Percentiles rank a stretch among this genome's conserved stretches.
Evolutionary conservation across 805 yeast genomes (phyloP).

Genomic region (Hanseniaspora taiwanica): DNA sequence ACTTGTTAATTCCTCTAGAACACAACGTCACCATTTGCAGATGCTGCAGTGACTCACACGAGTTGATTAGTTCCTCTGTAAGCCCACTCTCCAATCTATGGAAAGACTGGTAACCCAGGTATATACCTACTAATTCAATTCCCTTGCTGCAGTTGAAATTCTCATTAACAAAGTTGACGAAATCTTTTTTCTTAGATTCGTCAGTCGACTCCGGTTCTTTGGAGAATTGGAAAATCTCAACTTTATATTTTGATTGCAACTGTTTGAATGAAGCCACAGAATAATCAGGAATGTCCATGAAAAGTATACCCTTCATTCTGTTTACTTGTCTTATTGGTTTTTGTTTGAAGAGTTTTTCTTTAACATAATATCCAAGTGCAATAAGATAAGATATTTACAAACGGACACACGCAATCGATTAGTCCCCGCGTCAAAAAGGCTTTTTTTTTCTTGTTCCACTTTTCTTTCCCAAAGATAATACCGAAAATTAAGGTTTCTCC

Average conservation of each 20-base stretch:
- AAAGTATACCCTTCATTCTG: slow-evolving; percentile 2
- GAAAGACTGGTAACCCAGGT: slow-evolving; percentile 49
- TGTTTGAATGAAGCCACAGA: slow-evolving; percentile 1
- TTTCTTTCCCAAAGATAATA: too few relatives aligned
- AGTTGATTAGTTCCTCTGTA: slow-evolving; percentile 27
- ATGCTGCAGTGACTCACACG: slow-evolving; percentile 26
- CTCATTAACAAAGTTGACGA: neutral
- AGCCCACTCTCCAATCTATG: slow-evolving; percentile 35
- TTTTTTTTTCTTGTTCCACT: too few relatives aligned
- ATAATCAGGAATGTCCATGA: slow-evolving; percentile 4
- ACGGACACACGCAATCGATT: too few relatives aligned
- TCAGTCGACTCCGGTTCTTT: slow-evolving; percentile 1
- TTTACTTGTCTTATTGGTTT: neutral
- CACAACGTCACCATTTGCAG: slow-evolving; percentile 39
- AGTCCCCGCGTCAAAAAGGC: too few relatives aligned
- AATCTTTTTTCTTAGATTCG: slow-evolving; percentile 2
- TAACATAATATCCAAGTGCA: too few relatives aligned
- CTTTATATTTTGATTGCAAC: neutral
- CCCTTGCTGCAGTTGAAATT: slow-evolving; percentile 7
- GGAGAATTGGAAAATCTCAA: slow-evolving; percentile 1
- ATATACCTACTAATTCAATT: slow-evolving; percentile 31
- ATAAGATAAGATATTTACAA: too few relatives aligned
- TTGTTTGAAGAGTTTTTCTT: too few relatives aligned
- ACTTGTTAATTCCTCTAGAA: slow-evolving; percentile 45
- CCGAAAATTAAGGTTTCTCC: too few relatives aligned